Evolutionary conservation across 2,329 filamentous ascomycete species (phyloP), one percentile per base, ranked within the genome.

Genomic region (Claviceps maximensis): DNA sequence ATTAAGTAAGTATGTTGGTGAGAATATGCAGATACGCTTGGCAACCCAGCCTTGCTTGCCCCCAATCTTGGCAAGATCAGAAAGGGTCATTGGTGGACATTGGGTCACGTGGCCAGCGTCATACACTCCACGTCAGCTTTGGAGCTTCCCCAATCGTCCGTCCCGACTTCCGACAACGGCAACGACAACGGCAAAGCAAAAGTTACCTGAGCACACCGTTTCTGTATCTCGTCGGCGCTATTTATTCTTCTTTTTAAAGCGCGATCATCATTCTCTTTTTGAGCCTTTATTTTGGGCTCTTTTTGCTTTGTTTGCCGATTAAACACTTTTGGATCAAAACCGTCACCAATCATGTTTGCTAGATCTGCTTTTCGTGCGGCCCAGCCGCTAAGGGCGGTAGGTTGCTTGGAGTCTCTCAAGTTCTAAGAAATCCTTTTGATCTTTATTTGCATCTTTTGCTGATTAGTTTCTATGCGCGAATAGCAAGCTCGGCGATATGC

Each of bases 321-420:
- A 9, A 29, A 4, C 23, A 45, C 38, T 49, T 51, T 29, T 53
- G 58, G 61, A 62, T 62, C 63, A 58, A 58, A 52, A 50, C 49
- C 55, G 51, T 55, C 58, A 50, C 49, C 55, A 59, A 79, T 65
- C 59, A 86, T 88, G 82, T 84, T 87, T 64, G 75, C 83, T 57
- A 76, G 84, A 74, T 75, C 81, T 62, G 73, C 75, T 58, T 75
- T 86, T 65, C 78, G 83, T 65, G 77, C 76, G 61, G 77, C 77
- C 52, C 80, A 82, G 71, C 82, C 84, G 59, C 68, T 86, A 59
- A 80, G 76, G 68, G 78, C 78, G 72, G 84, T 87, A 72, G 65
- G 78, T 62, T 41, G n/a, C n/a, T 51, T 17, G 15, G 8, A n/a
- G 17, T 7, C 25, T n/a, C 12, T 7, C 17, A n/a, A 21, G 23